These are phyloP conservation scores for Claviceps cyperi DNA, from an alignment of 2,329 filamentous ascomycete genomes.

Conservation along the genomic window DNA sequence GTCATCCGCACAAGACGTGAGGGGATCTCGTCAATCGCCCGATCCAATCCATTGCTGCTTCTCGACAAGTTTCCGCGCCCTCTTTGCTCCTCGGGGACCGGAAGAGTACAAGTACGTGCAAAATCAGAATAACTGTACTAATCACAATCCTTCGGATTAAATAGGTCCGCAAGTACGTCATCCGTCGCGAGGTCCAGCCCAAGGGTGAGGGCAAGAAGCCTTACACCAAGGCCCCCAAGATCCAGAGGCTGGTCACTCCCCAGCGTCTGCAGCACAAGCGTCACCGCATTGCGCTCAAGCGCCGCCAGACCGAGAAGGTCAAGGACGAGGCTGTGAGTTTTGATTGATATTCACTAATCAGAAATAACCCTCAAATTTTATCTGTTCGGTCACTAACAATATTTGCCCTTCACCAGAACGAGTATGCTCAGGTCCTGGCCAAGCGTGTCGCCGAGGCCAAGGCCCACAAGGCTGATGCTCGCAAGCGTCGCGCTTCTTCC, in stretches of 20 bases:
- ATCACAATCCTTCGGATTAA: slow-evolving; percentile 18
- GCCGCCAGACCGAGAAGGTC: slow-evolving; percentile 88
- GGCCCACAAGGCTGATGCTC: slow-evolving; percentile 79
- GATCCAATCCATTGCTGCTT: background rate
- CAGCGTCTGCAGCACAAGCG: slow-evolving; percentile 99
- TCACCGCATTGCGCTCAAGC: slow-evolving; percentile 95
- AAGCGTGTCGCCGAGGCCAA: slow-evolving; percentile 97
- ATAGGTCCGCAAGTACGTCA: slow-evolving; percentile 98
- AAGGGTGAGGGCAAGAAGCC: slow-evolving; percentile 95
- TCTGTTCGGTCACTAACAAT: slow-evolving; percentile 4
- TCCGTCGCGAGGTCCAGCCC: slow-evolving; percentile 92
- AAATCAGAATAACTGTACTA: slow-evolving; percentile 18
- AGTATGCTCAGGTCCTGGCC: slow-evolving; percentile 91
- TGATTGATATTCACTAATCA: slow-evolving; percentile 21
- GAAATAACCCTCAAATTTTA: too few relatives aligned
- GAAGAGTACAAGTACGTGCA: slow-evolving; percentile 8
- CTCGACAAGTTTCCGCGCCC: background rate
- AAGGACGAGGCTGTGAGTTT: slow-evolving; percentile 94
- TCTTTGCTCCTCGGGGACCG: slow-evolving; percentile 5
- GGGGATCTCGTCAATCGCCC: background rate
- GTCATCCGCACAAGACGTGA: background rate
- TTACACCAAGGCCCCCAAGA: slow-evolving; percentile 99
- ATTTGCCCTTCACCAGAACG: slow-evolving; percentile 50
- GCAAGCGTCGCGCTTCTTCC: slow-evolving; percentile 94
- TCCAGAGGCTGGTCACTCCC: slow-evolving; percentile 98